Evolutionary conservation across 2,329 filamentous ascomycete genomes (phyloP).

Genomic region (Exophiala mesophila): DNA sequence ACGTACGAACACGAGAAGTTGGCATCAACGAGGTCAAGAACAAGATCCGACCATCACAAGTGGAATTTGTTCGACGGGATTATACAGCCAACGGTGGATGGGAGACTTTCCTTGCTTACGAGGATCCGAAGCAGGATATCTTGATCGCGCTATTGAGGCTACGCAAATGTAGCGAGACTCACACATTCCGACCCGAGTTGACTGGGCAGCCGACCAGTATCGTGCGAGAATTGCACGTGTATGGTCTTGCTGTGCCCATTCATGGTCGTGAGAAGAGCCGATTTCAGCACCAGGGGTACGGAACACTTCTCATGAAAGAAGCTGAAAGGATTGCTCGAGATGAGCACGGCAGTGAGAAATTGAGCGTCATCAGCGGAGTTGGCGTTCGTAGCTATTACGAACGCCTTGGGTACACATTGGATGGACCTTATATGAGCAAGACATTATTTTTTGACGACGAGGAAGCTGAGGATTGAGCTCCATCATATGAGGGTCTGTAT

Average conservation of each 20-base stretch:
- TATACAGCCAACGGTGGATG: constrained; percentile 94
- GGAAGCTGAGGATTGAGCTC: constrained; percentile 28
- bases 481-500: no score
- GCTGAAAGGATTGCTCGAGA: constrained; percentile 91
- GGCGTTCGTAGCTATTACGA: constrained; percentile 93
- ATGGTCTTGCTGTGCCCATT: constrained; percentile 94
- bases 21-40: constrained; percentile 99
- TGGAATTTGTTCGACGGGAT: constrained; percentile 89
- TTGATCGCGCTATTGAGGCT: constrained; percentile 84
- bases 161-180: constrained; percentile 82
- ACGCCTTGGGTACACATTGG: constrained; percentile 86
- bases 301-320: constrained; percentile 94
- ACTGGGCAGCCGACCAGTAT: constrained; percentile 81
- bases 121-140: constrained; percentile 98
- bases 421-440: constrained; percentile 74
- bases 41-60: constrained; percentile 93
- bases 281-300: constrained; percentile 97
- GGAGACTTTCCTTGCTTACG: constrained; percentile 97
- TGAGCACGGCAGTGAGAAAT: constrained; percentile 89
- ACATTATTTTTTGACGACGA: constrained; percentile 41
- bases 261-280: constrained; percentile 92
- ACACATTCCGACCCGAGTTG: constrained; percentile 88
- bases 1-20: constrained; percentile 92
- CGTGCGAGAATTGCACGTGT: constrained; percentile 92
- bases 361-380: constrained; percentile 96